Evolutionary conservation across 495 filamentous ascomycete genomes (phyloP), one percentile per base, ranked within the genome.

Genomic region (Evernia prunastri): DNA sequence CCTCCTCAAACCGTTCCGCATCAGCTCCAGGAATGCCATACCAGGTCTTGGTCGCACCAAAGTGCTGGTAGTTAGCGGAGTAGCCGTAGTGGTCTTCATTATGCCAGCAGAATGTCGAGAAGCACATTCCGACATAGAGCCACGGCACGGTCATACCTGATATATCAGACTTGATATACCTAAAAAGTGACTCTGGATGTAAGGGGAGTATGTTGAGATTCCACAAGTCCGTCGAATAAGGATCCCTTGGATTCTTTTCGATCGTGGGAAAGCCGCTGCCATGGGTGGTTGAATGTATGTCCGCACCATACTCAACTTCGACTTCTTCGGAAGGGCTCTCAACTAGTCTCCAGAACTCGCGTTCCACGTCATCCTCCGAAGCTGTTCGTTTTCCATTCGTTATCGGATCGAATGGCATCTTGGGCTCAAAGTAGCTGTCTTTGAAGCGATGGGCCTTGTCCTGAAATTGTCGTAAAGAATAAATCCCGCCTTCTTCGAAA

Each of bases 81-180:
- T 99, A 99, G 1, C 94, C 86, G 69, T 96, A 96, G 70, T 99
- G 94, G 72, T 99, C 94, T 72, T 99, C 94, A 66, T 96, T 96
- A 72, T 99, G 94, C 94, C 94, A 99, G 74, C 94, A 99, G 72
- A 99, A 99, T 5, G 93, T 97, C 4, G 94, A 97, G 74, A 99
- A 99, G 69, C 92, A 95, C 94, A 99, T 99, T 64, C 94, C 94
- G n/a, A 99, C 95, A 72, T 99, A 99, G 9, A 97, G 85, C 94
- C 94, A 99, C 20, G 94, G 94, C 9, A 99, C 93, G 1, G 94
- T 99, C 94, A 99, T 99, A 40, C 94, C 94, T n/a, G 94, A 97
- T 63, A 99, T 92, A 74, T 99, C 94, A 0, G 92, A 89, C 72
- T 97, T 97, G 80, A 97, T 97, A 72, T 99, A 89, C 59, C 92